Evolutionary conservation across 1,284 basidiomycete genomes (phyloP).

Genomic region (Trametes pubescens): DNA sequence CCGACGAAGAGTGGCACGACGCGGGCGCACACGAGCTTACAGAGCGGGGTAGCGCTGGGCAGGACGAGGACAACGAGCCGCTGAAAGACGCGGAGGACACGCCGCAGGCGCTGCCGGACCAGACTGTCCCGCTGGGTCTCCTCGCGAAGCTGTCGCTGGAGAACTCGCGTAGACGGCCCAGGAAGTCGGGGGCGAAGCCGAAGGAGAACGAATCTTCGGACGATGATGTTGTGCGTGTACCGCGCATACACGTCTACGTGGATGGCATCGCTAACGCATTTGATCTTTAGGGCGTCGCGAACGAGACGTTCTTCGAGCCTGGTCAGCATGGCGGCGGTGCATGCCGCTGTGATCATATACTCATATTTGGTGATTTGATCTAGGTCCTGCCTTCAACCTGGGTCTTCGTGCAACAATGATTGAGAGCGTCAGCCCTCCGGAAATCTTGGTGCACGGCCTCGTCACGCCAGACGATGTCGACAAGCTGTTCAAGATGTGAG

Average conservation of each 20-base stretch:
- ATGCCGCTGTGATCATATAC: constrained; percentile 4
- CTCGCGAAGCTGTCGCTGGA: constrained; percentile 75
- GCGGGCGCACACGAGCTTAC: constrained; percentile 36
- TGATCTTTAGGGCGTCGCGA: constrained; percentile 68
- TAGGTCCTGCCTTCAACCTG: constrained; percentile 76
- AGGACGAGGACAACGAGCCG: constrained; percentile 41
- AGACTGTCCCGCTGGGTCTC: constrained; percentile 74
- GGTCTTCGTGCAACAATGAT: constrained; percentile 75
- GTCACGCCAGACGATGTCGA: constrained; percentile 85
- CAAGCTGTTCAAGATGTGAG: constrained; percentile 84
- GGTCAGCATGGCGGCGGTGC: constrained; percentile 49
- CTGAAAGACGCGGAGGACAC: constrained; percentile 48
- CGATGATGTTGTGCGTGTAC: constrained; percentile 66
- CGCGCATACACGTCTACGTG: not conserved
- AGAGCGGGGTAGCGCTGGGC: constrained; percentile 38
- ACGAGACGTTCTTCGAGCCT: constrained; percentile 83
- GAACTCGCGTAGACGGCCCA: constrained; percentile 52
- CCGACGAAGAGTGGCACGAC: constrained; percentile 36
- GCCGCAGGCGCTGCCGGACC: constrained; percentile 65
- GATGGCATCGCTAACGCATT: not conserved
- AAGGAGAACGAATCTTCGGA: constrained; percentile 55
- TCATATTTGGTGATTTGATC: not conserved
- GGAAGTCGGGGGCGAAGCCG: constrained; percentile 42
- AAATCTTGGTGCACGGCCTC: constrained; percentile 83
- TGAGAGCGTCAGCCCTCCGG: constrained; percentile 82